These are phyloP conservation scores for Jacaranda mimosifolia DNA, from an alignment of 257 asterid species.

Conservation along the genomic window DNA sequence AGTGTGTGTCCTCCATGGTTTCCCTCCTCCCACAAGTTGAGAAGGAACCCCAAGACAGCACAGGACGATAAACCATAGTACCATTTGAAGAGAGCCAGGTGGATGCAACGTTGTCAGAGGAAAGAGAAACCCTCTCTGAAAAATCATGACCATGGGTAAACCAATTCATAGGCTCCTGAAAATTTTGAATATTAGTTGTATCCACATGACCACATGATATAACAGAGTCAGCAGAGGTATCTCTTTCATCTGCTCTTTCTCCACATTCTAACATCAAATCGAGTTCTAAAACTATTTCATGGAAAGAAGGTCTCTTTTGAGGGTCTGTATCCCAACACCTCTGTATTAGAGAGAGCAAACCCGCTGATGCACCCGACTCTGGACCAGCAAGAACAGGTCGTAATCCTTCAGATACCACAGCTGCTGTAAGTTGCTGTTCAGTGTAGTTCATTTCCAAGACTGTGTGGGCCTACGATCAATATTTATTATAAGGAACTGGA, in stretches of 20 bases:
- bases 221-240: slow-evolving; percentile 31
- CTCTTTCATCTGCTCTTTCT: slow-evolving; percentile 33
- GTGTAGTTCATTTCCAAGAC: slow-evolving; percentile 97
- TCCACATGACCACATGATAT: slow-evolving; percentile 33
- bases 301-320: slow-evolving; percentile 69
- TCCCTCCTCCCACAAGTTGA: slow-evolving; percentile 96
- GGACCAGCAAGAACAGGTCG: slow-evolving; percentile 84
- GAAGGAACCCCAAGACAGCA: slow-evolving; percentile 88
- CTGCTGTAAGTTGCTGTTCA: slow-evolving; percentile 89
- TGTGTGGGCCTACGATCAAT: slow-evolving; percentile 83
- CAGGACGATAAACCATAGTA: slow-evolving; percentile 63
- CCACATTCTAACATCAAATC: slow-evolving; percentile 51
- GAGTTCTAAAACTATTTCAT: slow-evolving; percentile 73
- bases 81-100: slow-evolving; percentile 56
- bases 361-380: slow-evolving; percentile 57
- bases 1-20: slow-evolving; percentile 92
- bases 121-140: slow-evolving; percentile 43
- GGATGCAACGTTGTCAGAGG: slow-evolving; percentile 44
- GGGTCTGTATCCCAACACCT: slow-evolving; percentile 91
- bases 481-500: slow-evolving; percentile 16
- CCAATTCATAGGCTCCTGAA: slow-evolving; percentile 81
- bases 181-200: slow-evolving; percentile 46
- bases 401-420: slow-evolving; percentile 81
- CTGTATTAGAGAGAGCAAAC: slow-evolving; percentile 67
- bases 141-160: slow-evolving; percentile 66